Conservation (phyloP, 1,284 basidiomycete genomes). For the Tetrapyrgos nigripes region DNA sequence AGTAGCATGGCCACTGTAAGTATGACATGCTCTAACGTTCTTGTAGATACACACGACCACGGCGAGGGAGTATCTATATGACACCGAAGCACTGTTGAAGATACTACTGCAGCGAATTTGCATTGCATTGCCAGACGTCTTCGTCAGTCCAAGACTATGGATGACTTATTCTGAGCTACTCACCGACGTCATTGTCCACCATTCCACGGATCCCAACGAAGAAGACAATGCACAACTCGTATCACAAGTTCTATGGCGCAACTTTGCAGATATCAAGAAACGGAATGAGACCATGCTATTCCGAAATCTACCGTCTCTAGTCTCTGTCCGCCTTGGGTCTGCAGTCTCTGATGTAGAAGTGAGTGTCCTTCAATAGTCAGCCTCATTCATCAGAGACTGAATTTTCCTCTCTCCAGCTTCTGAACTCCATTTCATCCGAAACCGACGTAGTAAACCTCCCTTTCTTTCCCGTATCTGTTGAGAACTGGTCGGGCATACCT, state of each 20-base stretch:
- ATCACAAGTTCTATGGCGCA: conserved; percentile 51
- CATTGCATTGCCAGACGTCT: conserved; percentile 70
- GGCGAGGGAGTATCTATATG: conserved; percentile 58
- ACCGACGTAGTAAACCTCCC: conserved; percentile 68
- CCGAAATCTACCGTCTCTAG: conserved; percentile 64
- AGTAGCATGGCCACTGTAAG: conserved; percentile 1
- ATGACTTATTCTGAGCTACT: conserved; percentile 54
- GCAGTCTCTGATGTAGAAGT: conserved; percentile 82
- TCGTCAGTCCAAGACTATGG: conserved; percentile 79
- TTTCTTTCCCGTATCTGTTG: conserved; percentile 63
- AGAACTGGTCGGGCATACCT: conserved; percentile 55
- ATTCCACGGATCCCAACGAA: conserved; percentile 39
- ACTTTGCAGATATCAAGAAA: conserved; percentile 62
- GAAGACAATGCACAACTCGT: conserved; percentile 50
- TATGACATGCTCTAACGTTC: neutral
- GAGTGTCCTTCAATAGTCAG: conserved; percentile 22
- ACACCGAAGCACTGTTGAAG: conserved; percentile 61
- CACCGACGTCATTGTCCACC: conserved; percentile 48
- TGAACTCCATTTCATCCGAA: conserved; percentile 80
- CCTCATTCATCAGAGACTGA: neutral
- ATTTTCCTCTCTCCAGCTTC: conserved; percentile 51
- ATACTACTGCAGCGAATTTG: conserved; percentile 70
- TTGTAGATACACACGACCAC: conserved; percentile 58
- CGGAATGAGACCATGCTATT: conserved; percentile 85
- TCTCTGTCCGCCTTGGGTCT: conserved; percentile 60